Evolutionary conservation across 768 basidiomycete species (phyloP).

Genomic region (Leccinum longicurvipes): DNA sequence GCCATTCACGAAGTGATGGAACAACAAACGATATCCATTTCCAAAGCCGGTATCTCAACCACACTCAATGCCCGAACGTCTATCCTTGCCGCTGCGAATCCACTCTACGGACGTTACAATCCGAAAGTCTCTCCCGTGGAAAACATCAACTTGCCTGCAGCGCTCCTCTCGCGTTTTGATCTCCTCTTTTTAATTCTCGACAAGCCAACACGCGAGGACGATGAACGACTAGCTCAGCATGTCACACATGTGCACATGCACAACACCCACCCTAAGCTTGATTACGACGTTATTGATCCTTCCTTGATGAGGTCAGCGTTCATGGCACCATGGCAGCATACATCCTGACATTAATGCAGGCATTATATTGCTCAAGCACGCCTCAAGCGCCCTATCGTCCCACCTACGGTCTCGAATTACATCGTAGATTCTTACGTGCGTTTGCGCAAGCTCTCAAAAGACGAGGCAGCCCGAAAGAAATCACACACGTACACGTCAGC

Average conservation of each 20-base stretch:
- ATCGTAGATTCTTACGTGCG: slow-evolving; percentile 95
- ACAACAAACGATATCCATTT: slow-evolving; percentile 99
- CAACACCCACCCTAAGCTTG: slow-evolving; percentile 82
- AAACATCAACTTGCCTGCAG: slow-evolving; percentile 98
- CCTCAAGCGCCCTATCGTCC: slow-evolving; percentile 84
- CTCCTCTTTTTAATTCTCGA: slow-evolving; percentile 95
- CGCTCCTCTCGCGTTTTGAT: slow-evolving; percentile 94
- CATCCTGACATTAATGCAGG: slow-evolving; percentile 37
- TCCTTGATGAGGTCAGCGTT: slow-evolving; percentile 74
- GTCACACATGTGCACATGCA: slow-evolving; percentile 99
- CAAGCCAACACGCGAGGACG: slow-evolving; percentile 91
- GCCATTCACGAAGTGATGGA: slow-evolving; percentile 99
- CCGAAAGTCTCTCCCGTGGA: slow-evolving; percentile 96
- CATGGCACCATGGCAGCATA: neutral
- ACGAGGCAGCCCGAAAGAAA: slow-evolving; percentile 84
- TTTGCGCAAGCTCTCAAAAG: slow-evolving; percentile 88
- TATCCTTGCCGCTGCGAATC: slow-evolving; percentile 96
- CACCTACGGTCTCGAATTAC: slow-evolving; percentile 83
- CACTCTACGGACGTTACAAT: slow-evolving; percentile 97
- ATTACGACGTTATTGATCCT: slow-evolving; percentile 82
- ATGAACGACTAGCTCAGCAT: slow-evolving; percentile 94
- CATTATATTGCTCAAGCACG: slow-evolving; percentile 96
- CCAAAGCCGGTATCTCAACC: slow-evolving; percentile 98
- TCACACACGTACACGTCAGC: slow-evolving; percentile 94
- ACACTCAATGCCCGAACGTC: slow-evolving; percentile 97